Conservation (phyloP, 2,329 filamentous ascomycete genomes). For the Aspergillus uvarum region DNA sequence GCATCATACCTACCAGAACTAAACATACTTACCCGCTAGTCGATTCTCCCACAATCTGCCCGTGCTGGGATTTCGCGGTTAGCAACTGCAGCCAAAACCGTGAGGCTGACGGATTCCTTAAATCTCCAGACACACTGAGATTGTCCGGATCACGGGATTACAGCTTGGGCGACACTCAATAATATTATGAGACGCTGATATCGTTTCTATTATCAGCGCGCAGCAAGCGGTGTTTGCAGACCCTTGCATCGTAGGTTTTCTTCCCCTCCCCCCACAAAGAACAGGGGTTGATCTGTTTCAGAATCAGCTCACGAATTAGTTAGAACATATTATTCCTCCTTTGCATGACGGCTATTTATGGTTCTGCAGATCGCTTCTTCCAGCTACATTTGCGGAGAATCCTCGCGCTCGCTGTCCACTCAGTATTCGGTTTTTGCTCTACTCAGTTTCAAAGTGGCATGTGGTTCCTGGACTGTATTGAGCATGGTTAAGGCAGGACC, state of each 20-base stretch:
- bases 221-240: background rate
- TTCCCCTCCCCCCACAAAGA: background rate
- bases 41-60: background rate
- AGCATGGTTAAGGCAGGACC: slow-evolving; percentile 12
- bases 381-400: background rate
- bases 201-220: background rate
- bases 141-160: background rate
- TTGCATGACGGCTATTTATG: background rate
- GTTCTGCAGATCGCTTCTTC: background rate
- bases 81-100: background rate
- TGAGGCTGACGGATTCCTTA: background rate
- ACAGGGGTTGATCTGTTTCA: background rate
- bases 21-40: slow-evolving; percentile 6
- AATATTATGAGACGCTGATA: background rate
- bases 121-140: background rate
- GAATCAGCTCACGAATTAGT: background rate
- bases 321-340: background rate
- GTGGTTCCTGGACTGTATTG: slow-evolving; percentile 4
- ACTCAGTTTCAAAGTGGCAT: slow-evolving; percentile 9
- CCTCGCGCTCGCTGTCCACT: slow-evolving; percentile 1
- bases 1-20: slow-evolving; percentile 4
- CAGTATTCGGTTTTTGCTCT: background rate
- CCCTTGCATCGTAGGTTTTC: background rate
- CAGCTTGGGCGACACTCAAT: background rate
- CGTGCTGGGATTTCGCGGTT: slow-evolving; percentile 4